phyloP scores from a whole-genome alignment of 345 rosid species.

The Ceriops decandra region DNA sequence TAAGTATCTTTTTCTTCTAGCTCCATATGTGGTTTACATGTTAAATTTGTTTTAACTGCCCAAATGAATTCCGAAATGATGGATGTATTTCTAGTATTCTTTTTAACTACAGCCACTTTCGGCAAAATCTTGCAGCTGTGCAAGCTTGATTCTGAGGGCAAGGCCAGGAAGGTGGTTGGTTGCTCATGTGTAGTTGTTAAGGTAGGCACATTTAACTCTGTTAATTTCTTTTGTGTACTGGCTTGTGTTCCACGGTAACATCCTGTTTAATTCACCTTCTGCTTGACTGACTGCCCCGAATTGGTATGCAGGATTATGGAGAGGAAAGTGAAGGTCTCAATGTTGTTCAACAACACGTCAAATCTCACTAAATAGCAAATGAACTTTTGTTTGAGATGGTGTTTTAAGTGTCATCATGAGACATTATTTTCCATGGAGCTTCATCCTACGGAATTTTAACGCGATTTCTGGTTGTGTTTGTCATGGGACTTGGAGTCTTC shows the following conservation, averaged over 20 bases:
- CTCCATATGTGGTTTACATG: too few relatives aligned
- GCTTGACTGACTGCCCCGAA: background rate
- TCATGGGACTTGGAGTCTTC: too few relatives aligned
- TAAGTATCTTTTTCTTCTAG: slow-evolving; percentile 28
- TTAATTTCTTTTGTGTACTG: background rate
- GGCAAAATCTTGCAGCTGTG: slow-evolving; percentile 48
- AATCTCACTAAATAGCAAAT: slow-evolving; percentile 34
- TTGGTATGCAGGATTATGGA: slow-evolving; percentile 49
- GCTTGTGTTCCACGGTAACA: background rate
- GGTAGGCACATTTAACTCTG: slow-evolving; percentile 31
- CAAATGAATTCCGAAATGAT: too few relatives aligned
- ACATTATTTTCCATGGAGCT: background rate
- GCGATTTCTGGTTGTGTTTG: too few relatives aligned
- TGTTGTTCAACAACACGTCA: slow-evolving; percentile 46
- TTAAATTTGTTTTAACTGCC: too few relatives aligned
- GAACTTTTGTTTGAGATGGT: background rate
- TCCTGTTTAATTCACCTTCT: background rate
- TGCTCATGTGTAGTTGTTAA: slow-evolving; percentile 83
- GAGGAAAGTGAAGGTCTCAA: slow-evolving; percentile 56
- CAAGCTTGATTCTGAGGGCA: slow-evolving; percentile 86
- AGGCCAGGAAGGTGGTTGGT: slow-evolving; percentile 85
- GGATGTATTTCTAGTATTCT: background rate
- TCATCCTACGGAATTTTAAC: too few relatives aligned
- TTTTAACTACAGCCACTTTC: background rate
- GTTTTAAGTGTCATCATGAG: too few relatives aligned